Conservation (phyloP, 352 stramenopile genomes). For the Thalassiosira oceanica region DNA sequence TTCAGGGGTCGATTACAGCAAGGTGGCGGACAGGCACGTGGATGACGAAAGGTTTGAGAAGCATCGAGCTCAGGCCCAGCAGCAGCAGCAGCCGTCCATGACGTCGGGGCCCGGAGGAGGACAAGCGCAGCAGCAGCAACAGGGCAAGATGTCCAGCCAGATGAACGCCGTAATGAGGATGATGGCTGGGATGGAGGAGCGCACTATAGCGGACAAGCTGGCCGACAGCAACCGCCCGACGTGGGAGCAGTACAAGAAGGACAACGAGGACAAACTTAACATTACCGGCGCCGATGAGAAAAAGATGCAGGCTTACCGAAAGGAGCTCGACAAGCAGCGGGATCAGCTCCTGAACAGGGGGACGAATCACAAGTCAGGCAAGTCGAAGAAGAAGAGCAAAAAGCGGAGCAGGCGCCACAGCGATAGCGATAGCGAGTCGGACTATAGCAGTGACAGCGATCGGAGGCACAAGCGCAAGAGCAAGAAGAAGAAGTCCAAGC, state of each 20-base stretch:
- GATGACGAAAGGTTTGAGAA: too few species aligned
- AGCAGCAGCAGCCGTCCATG: neutral
- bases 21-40: too few species aligned
- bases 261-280: constrained; percentile 92
- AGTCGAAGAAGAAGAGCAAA: constrained; percentile 84
- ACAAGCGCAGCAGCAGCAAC: neutral
- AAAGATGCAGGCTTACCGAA: constrained; percentile 92
- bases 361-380: constrained; percentile 69
- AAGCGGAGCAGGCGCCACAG: constrained; percentile 76
- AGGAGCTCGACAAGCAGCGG: constrained; percentile 88
- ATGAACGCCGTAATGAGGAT: constrained; percentile 93
- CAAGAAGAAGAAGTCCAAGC: constrained; percentile 17
- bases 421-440: constrained; percentile 52
- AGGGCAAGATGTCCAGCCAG: constrained; percentile 63
- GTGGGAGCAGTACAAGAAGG: constrained; percentile 95
- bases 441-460: constrained; percentile 69
- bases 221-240: constrained; percentile 90
- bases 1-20: too few species aligned
- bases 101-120: neutral
- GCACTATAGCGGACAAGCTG: constrained; percentile 91
- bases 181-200: constrained; percentile 89
- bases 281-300: constrained; percentile 85
- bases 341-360: constrained; percentile 85
- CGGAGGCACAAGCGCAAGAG: constrained; percentile 79
- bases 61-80: too few species aligned